phyloP scores from a whole-genome alignment of 495 filamentous ascomycete species.

The Rusavskia elegans region DNA sequence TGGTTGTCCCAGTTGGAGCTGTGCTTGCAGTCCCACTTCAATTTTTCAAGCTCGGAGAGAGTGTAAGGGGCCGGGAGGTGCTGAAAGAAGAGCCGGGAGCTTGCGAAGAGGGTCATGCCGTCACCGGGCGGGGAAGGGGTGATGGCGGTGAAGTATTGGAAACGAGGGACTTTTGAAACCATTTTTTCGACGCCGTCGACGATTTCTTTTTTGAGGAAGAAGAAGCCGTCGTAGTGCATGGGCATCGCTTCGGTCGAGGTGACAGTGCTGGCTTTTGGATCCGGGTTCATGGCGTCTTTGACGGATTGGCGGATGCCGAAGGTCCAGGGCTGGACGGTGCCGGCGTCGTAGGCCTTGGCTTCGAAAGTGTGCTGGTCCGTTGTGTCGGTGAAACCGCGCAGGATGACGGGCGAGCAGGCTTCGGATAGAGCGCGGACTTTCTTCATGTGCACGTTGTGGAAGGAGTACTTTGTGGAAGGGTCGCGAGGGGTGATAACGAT shows the following conservation, averaged over 20 bases:
- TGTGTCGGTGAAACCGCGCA: constrained; percentile 35
- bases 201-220: constrained; percentile 28
- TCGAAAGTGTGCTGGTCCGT: constrained; percentile 27
- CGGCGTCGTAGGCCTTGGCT: constrained; percentile 27
- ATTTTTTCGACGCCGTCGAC: constrained; percentile 13
- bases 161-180: constrained; percentile 16
- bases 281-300: constrained; percentile 23
- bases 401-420: constrained; percentile 32
- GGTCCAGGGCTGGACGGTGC: constrained; percentile 29
- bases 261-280: constrained; percentile 27
- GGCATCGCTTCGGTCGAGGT: constrained; percentile 37
- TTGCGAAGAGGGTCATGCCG: constrained; percentile 35
- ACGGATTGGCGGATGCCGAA: constrained; percentile 34
- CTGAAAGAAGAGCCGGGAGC: constrained; percentile 33
- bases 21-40: constrained; percentile 28
- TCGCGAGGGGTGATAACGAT: constrained; percentile 22
- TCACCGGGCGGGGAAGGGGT: constrained; percentile 23
- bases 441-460: constrained; percentile 23
- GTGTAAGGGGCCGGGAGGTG: constrained; percentile 27
- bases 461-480: constrained; percentile 12
- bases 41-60: constrained; percentile 19
- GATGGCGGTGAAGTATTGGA: constrained; percentile 36
- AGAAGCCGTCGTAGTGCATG: constrained; percentile 39
- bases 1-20: constrained; percentile 24
- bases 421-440: constrained; percentile 33